Percentiles rank a stretch among this genome's conserved stretches.
Evolutionary conservation across 2,329 filamentous ascomycete genomes (phyloP).

Genomic region (Aspergillus tanneri): DNA sequence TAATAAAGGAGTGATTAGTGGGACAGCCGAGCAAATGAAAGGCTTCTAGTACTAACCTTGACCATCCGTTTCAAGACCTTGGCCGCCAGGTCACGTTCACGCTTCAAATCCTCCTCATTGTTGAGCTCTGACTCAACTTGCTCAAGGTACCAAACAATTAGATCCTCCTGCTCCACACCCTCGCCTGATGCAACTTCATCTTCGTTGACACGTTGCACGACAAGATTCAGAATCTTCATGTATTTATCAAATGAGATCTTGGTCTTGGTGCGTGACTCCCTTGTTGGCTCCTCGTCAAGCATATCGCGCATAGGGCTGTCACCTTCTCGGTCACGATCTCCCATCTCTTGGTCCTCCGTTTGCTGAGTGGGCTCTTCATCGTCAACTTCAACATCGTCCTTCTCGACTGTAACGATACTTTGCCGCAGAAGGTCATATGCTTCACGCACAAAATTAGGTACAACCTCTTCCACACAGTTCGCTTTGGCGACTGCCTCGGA

Average conservation of each 20-base stretch:
- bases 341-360: constrained; percentile 53
- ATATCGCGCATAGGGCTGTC: constrained; percentile 56
- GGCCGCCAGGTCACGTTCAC: constrained; percentile 68
- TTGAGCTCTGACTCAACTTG: constrained; percentile 81
- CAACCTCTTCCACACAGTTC: constrained; percentile 91
- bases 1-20: constrained; percentile 23
- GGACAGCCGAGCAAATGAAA: neutral
- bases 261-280: constrained; percentile 61
- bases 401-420: constrained; percentile 96
- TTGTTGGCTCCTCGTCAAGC: constrained; percentile 44
- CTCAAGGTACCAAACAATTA: constrained; percentile 89
- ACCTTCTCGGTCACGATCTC: constrained; percentile 48
- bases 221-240: constrained; percentile 79
- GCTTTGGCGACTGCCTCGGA: constrained; percentile 98
- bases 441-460: constrained; percentile 80
- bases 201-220: constrained; percentile 79
- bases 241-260: constrained; percentile 97
- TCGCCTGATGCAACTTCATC: constrained; percentile 75
- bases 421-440: constrained; percentile 88
- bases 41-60: constrained; percentile 62
- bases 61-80: constrained; percentile 96
- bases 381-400: constrained; percentile 94
- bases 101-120: constrained; percentile 75
- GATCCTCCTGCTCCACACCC: constrained; percentile 77
- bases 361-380: constrained; percentile 62